phyloP scores from a whole-genome alignment of 2,329 filamentous ascomycete genomes.

The Sphaerostilbella broomeana region DNA sequence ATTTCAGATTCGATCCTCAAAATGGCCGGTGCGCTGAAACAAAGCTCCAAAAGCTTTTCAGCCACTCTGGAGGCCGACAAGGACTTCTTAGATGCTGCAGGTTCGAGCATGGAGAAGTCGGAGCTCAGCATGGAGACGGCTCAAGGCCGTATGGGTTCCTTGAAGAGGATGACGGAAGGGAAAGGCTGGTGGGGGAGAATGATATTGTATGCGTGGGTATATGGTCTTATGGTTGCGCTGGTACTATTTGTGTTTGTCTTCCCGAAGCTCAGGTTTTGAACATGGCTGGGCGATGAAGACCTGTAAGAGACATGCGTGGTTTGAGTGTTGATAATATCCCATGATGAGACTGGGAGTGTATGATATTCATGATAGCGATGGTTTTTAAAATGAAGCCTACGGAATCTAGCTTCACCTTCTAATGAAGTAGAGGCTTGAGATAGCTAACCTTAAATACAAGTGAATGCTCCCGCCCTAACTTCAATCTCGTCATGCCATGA shows the following conservation, averaged over 20 bases:
- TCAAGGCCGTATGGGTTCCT: constrained; percentile 65
- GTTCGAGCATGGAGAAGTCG: constrained; percentile 70
- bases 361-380: too few species aligned
- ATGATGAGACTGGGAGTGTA: too few species aligned
- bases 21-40: constrained; percentile 72
- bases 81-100: constrained; percentile 63
- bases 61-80: constrained; percentile 65
- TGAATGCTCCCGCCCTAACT: too few species aligned
- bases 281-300: too few species aligned
- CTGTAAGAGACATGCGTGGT: too few species aligned
- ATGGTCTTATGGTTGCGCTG: constrained; percentile 70
- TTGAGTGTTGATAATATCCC: too few species aligned
- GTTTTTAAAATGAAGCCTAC: too few species aligned
- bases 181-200: constrained; percentile 81
- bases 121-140: constrained; percentile 70
- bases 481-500: too few species aligned
- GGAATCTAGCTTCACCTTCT: too few species aligned
- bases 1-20: constrained; percentile 75
- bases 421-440: too few species aligned
- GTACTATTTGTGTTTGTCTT: constrained; percentile 76
- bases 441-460: too few species aligned
- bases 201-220: constrained; percentile 78
- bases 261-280: constrained; percentile 81
- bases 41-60: constrained; percentile 65
- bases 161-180: constrained; percentile 78